Percentiles rank a stretch among this genome's conserved stretches.
Evolutionary conservation across 176 grass and related monocot species (phyloP).

Genomic region (Paspalum vaginatum): DNA sequence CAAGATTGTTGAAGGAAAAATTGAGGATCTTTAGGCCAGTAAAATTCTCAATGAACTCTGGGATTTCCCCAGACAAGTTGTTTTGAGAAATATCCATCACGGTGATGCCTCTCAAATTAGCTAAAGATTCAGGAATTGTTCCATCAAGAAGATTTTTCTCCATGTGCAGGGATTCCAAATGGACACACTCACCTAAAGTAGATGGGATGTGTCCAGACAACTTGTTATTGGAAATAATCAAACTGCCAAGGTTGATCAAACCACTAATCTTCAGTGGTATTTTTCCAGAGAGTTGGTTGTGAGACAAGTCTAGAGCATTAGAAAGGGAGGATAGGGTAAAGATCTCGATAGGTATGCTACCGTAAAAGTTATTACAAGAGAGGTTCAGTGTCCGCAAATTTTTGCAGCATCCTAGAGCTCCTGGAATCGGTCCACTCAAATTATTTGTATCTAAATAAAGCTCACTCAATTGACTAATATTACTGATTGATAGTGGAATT

Average conservation of each 20-base stretch:
- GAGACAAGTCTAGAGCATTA: constrained; percentile 11
- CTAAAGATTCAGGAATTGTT: constrained; percentile 33
- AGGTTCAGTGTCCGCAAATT: constrained; percentile 28
- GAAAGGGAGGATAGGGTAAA: constrained; percentile 32
- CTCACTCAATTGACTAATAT: constrained; percentile 32
- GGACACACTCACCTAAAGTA: constrained; percentile 33
- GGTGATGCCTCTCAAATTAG: constrained; percentile 5
- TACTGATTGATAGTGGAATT: constrained; percentile 52
- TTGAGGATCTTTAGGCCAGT: constrained; percentile 29
- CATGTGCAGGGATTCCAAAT: constrained; percentile 33
- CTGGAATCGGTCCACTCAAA: constrained; percentile 30
- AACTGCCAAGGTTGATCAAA: constrained; percentile 12
- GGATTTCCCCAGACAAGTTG: constrained; percentile 44
- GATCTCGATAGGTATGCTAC: constrained; percentile 37
- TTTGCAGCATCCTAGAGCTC: constrained; percentile 25
- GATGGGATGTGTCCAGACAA: constrained; percentile 29
- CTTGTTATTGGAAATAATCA: constrained; percentile 35
- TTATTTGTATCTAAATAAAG: constrained; percentile 35
- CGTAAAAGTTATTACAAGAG: constrained; percentile 31
- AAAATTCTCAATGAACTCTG: constrained; percentile 12
- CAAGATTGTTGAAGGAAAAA: constrained; percentile 57
- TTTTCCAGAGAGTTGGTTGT: constrained; percentile 35
- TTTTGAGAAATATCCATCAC: constrained; percentile 36
- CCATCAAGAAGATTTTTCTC: constrained; percentile 37
- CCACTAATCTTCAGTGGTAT: constrained; percentile 33